These are phyloP conservation scores for Penicillium palitans DNA, from an alignment of 2,329 filamentous ascomycete species.

Conservation along the genomic window DNA sequence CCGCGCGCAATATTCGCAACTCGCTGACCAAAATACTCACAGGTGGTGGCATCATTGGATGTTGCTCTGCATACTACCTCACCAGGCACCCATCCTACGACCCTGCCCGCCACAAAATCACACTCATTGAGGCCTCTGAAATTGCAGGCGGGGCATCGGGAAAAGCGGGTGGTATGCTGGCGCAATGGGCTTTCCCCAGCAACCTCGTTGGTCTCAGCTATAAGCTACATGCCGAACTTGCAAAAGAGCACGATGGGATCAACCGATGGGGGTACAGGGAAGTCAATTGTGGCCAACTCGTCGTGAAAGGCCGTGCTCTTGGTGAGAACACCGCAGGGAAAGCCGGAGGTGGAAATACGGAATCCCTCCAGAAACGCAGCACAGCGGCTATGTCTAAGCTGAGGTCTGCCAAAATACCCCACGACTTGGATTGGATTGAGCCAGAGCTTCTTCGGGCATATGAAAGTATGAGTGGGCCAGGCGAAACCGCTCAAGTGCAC, in stretches of 20 bases:
- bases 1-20: conserved; percentile 20
- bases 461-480: conserved; percentile 77
- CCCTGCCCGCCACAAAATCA: conserved; percentile 72
- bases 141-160: conserved; percentile 92
- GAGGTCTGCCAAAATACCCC: conserved; percentile 64
- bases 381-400: conserved; percentile 53
- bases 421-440: conserved; percentile 83
- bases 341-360: conserved; percentile 35
- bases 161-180: conserved; percentile 89
- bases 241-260: conserved; percentile 76
- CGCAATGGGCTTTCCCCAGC: conserved; percentile 84
- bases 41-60: conserved; percentile 93
- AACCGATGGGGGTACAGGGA: conserved; percentile 83
- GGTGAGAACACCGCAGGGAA: conserved; percentile 37
- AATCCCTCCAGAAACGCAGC: conserved; percentile 59
- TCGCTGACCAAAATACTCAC: conserved; percentile 17
- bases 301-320: conserved; percentile 50
- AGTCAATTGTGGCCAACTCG: conserved; percentile 70
- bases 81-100: conserved; percentile 82
- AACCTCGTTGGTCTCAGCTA: conserved; percentile 85
- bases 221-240: conserved; percentile 76
- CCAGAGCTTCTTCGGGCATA: conserved; percentile 67
- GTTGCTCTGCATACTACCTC: conserved; percentile 86
- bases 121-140: conserved; percentile 78
- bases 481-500: conserved; percentile 89